Evolutionary conservation across 2,329 filamentous ascomycete species (phyloP), one percentile per base, ranked within the genome.

Genomic region (Exophiala sideris): DNA sequence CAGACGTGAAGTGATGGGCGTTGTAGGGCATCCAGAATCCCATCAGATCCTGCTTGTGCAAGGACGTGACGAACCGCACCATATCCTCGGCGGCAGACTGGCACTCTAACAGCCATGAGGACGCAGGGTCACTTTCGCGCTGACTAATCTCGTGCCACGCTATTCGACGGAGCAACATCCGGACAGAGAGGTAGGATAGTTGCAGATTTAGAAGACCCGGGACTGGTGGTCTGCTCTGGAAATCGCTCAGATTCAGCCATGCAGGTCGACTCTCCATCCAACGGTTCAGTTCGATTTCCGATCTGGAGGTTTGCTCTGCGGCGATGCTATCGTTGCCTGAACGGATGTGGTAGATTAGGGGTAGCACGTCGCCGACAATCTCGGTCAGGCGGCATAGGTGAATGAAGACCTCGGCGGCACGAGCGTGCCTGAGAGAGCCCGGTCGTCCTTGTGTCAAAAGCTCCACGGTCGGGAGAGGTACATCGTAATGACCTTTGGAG

Each of bases 401-500:
- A 35, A 80, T 73, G 52, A 81, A 81, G 40, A 77, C 79, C 44
- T 75, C 72, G 1, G 76, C 75, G 11, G 77, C 74, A 41, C 70
- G 66, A 50, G 73, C 66, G 62, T 74, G 68, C 66, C 78, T 68
- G 62, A 73, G 63, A 35, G 68, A 66, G 56, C 68, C 57, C 51
- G 70, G 52, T 57, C 70, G 59, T 61, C 71, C 58, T 32, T 67
- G 54, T 48, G 75, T 57, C 62, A 75, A 39, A 52, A 73, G 65
- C 16, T 74, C 70, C 5, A 78, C 65, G 0, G 73, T 76, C 3
- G 80, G 79, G 39, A 79, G 63, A 12, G 79, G 79, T 11, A 82
- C 79, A 57, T 83, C 79, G 59, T 81, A 80, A 61, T 81, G 79
- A 20, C 74, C 73, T 54, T 76, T 76, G 2, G 73, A 69, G 9